These are phyloP conservation scores for Xylariaceae sp. DNA, from an alignment of 2,329 filamentous ascomycete species.

Conservation along the genomic window DNA sequence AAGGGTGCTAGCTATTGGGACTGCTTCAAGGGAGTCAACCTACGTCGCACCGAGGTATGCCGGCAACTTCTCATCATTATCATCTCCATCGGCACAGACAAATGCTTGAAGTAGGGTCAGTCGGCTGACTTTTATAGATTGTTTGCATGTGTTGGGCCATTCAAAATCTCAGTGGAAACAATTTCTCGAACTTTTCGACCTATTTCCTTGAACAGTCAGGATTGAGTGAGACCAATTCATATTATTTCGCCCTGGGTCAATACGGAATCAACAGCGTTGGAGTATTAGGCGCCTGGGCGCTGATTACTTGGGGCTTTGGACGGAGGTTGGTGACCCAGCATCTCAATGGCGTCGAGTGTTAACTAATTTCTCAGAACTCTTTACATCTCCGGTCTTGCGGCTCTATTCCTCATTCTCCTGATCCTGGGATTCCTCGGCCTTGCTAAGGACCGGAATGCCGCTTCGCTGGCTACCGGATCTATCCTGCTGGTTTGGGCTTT, in stretches of 20 bases:
- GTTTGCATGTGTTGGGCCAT: slow-evolving; percentile 61
- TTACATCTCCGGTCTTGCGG: slow-evolving; percentile 70
- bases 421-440: slow-evolving; percentile 80
- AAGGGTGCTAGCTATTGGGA: slow-evolving; percentile 69
- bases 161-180: slow-evolving; percentile 59
- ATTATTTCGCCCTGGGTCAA: slow-evolving; percentile 58
- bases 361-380: slow-evolving; percentile 44
- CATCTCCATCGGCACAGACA: not conserved
- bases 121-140: slow-evolving; percentile 36
- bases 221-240: slow-evolving; percentile 46
- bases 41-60: slow-evolving; percentile 69
- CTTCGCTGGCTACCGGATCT: slow-evolving; percentile 71
- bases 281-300: slow-evolving; percentile 73
- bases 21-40: slow-evolving; percentile 75
- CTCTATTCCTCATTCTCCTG: slow-evolving; percentile 70
- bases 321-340: slow-evolving; percentile 44
- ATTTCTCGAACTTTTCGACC: slow-evolving; percentile 61
- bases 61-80: not conserved
- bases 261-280: slow-evolving; percentile 72
- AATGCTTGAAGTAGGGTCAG: not conserved
- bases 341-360: slow-evolving; percentile 4
- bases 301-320: slow-evolving; percentile 71
- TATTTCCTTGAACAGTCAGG: slow-evolving; percentile 58
- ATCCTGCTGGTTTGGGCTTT: slow-evolving; percentile 82
- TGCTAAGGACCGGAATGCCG: slow-evolving; percentile 57